phyloP scores from a whole-genome alignment of 306 rosid species.

The Cicer pinnatifidum region DNA sequence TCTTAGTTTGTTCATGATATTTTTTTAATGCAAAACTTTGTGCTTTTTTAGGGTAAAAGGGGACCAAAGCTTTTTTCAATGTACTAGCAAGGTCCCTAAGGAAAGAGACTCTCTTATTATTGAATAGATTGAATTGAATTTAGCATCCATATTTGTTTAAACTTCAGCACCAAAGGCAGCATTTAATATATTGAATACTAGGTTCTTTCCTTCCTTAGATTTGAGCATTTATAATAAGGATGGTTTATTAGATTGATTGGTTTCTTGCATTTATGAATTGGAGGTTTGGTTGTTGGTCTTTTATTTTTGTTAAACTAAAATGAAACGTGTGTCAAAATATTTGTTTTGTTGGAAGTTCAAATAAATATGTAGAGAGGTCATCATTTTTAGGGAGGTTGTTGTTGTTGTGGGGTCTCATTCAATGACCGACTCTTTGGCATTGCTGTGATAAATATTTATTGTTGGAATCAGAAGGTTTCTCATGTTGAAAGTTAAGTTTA shows the following conservation, averaged over 20 bases:
- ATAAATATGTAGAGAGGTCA: conserved; percentile 37
- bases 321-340: conserved; percentile 25
- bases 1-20: background rate
- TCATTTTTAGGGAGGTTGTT: conserved; percentile 46
- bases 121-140: conserved; percentile 29
- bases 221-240: conserved; percentile 38
- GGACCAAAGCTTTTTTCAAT: conserved; percentile 34
- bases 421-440: conserved; percentile 46
- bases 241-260: conserved; percentile 41
- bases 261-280: conserved; percentile 48
- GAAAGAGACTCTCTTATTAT: conserved; percentile 39
- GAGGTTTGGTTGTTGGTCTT: conserved; percentile 50
- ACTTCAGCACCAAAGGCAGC: conserved; percentile 13
- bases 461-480: conserved; percentile 44
- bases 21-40: conserved; percentile 14
- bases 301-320: conserved; percentile 34
- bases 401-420: conserved; percentile 55
- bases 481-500: conserved; percentile 42
- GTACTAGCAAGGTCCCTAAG: conserved; percentile 31
- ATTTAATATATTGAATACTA: conserved; percentile 14
- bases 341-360: conserved; percentile 42
- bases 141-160: conserved; percentile 39
- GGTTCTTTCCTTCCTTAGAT: conserved; percentile 22
- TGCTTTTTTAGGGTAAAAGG: conserved; percentile 39
- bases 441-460: conserved; percentile 41